Evolutionary conservation across 2,329 filamentous ascomycete species (phyloP), one percentile per base, ranked within the genome.

Genomic region (Penicillium thymicola): DNA sequence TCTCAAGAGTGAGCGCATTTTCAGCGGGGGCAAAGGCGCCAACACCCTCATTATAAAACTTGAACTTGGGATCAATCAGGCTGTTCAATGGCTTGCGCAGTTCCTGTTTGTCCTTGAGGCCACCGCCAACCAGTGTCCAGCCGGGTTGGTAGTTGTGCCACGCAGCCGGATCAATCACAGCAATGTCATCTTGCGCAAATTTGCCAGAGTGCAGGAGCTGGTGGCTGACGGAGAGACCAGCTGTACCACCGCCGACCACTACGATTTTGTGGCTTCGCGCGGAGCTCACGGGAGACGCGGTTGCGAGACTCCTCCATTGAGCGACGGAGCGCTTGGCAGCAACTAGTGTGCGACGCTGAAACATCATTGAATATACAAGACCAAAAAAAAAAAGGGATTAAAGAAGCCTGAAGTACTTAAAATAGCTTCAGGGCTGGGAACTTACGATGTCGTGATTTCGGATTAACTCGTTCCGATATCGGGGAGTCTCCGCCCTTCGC

Each of bases 71-170:
- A 62, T 87, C 80, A 8, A 88, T 70, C 47, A 88, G 67, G 46
- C 72, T 73, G 5, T 74, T 64, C 38, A 87, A 67, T 1, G 80
- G 81, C 54, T 74, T 71, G 45, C 80, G 79, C 54, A 88, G 72
- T 25, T 86, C 79, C 60, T 86, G 76, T 67, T 85, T 85, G 45
- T 76, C 80, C 71, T 88, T 88, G 38, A 89, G 76, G 4, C 86
- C 86, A 38, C 83, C 85, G 42, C 85, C 86, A 2, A 88, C 86
- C 1, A 89, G 76, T 2, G 86, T 89, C 85, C 85, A 89, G 52
- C 86, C 86, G 1, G 86, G 85, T 70, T 89, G 86, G 68, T 88
- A 89, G 73, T 89, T 79, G 67, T 89, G 85, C 78, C 79, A 85
- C 61, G 74, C 68, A 0, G 85, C 79, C 0, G 86, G 86, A 60